Percentiles rank a stretch among this genome's conserved stretches.
Conservation (phyloP, 176 grass and related monocot genomes). For the Juncus effusus region DNA sequence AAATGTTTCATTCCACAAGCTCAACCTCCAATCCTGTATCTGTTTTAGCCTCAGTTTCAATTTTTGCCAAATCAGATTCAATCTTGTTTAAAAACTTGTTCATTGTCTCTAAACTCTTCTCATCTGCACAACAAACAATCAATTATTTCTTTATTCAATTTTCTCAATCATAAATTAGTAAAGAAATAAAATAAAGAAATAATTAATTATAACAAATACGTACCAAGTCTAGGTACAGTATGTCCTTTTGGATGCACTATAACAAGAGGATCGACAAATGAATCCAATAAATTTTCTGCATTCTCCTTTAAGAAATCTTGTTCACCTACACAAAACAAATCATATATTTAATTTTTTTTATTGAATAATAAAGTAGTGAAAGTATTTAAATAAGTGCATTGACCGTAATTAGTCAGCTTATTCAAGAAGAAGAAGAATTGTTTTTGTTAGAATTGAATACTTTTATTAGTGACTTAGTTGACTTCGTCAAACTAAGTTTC, state of each 20-base stretch:
- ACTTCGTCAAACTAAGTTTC: no score
- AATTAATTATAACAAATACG: neutral
- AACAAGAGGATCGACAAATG: constrained; percentile 58
- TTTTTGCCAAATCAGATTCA: constrained; percentile 32
- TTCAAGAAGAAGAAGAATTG: neutral
- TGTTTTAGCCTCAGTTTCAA: neutral
- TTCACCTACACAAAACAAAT: constrained; percentile 43
- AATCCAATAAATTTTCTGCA: constrained; percentile 65
- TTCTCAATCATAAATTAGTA: neutral
- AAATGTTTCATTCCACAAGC: neutral
- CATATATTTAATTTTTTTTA: neutral
- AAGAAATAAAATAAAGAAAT: neutral
- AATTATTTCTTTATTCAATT: no score
- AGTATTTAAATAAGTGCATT: no score
- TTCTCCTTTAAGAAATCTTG: constrained; percentile 56
- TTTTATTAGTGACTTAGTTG: neutral
- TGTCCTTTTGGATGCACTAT: constrained; percentile 93
- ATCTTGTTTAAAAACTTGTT: constrained; percentile 34
- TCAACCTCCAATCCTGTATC: neutral
- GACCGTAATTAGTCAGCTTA: no score
- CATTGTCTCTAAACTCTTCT: constrained; percentile 34
- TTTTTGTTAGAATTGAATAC: neutral
- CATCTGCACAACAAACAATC: constrained; percentile 19
- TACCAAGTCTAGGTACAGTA: constrained; percentile 92
- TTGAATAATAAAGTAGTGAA: no score